Conservation (phyloP, 306 rosid species). For the Casuarina cunninghamiana region DNA sequence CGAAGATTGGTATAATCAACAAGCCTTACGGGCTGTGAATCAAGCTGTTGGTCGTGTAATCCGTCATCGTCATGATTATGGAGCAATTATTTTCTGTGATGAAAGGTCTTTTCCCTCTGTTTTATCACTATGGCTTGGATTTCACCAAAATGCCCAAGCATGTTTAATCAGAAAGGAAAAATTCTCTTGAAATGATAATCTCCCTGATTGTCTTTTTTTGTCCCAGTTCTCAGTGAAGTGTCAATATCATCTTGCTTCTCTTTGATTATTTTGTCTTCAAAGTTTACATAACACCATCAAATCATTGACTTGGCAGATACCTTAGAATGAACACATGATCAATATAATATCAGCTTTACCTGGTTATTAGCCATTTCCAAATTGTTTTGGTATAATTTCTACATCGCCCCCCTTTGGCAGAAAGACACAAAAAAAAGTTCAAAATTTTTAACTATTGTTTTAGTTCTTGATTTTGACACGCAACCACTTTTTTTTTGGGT, state of each 20-base stretch:
- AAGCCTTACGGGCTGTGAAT: slow-evolving; percentile 93
- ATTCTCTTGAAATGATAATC: neutral
- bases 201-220: neutral
- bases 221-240: neutral
- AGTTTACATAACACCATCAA: neutral
- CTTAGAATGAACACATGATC: neutral
- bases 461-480: neutral
- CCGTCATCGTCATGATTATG: slow-evolving; percentile 96
- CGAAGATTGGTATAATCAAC: slow-evolving; percentile 95
- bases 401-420: neutral
- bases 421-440: neutral
- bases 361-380: neutral
- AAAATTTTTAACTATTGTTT: neutral
- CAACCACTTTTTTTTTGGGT: too few relatives aligned
- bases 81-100: slow-evolving; percentile 89
- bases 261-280: neutral
- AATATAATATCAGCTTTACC: neutral
- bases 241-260: neutral
- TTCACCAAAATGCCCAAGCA: slow-evolving; percentile 14
- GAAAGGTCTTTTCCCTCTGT: slow-evolving; percentile 65
- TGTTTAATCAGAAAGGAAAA: neutral
- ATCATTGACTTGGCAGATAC: neutral
- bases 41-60: slow-evolving; percentile 98
- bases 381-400: neutral
- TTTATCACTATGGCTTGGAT: slow-evolving; percentile 14